Evolutionary conservation across 495 filamentous ascomycete genomes (phyloP).

Genomic region (Talaromyces thailandensis): DNA sequence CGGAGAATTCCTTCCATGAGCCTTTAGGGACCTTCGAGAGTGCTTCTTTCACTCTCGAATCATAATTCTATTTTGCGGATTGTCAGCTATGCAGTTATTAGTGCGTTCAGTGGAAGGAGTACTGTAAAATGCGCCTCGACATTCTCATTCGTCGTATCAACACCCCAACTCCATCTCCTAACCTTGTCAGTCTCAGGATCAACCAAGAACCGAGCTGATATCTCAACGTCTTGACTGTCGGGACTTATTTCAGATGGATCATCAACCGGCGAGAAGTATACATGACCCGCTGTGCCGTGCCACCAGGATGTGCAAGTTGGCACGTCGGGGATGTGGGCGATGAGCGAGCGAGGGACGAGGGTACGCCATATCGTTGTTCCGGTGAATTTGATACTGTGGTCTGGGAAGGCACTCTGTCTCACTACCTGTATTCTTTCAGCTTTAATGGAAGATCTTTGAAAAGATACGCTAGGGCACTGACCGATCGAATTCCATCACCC

Average conservation of each 20-base stretch:
- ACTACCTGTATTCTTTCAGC: not conserved
- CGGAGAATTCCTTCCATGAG: conserved; percentile 34
- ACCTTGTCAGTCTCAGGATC: conserved; percentile 16
- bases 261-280: conserved; percentile 37
- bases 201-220: not conserved
- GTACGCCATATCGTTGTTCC: conserved; percentile 34
- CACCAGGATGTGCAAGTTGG: conserved; percentile 35
- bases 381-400: conserved; percentile 26
- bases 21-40: conserved; percentile 24
- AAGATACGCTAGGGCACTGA: conserved; percentile 14
- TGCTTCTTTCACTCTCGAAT: conserved; percentile 24
- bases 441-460: not conserved
- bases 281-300: conserved; percentile 31
- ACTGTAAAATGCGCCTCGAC: conserved; percentile 20
- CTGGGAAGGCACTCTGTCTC: conserved; percentile 15
- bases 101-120: not conserved
- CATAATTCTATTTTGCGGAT: conserved; percentile 17
- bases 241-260: conserved; percentile 13
- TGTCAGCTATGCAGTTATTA: not conserved
- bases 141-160: conserved; percentile 31
- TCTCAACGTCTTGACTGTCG: not conserved
- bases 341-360: conserved; percentile 15
- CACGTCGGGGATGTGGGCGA: conserved; percentile 25
- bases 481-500: conserved; percentile 44
- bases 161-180: conserved; percentile 27